Base-by-base conservation (phyloP, 106 monocot species). In the Phalaenopsis aphrodite region DNA sequence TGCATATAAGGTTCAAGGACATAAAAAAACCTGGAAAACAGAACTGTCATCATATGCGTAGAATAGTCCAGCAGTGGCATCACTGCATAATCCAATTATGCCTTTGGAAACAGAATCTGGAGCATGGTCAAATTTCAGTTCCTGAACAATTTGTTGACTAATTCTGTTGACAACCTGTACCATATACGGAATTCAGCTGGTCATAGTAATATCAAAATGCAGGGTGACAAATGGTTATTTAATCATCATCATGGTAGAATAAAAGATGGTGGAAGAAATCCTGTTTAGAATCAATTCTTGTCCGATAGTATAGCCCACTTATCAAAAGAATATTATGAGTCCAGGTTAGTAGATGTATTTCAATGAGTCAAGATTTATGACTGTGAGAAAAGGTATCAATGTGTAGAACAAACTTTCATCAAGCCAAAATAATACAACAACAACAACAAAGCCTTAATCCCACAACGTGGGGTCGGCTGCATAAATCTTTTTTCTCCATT, bases 31-130 rank as follows among this genome's bases (percentile, higher is more conserved):
- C 93, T 99, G 99, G 82, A 93, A 99, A 56, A 99, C 87, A 64
- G 99, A 95, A 85, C 86, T 92, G 81, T 99, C 95, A 91, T 99
- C 99, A 82, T 85, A 99, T 45, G 94, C 93, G 85, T 90, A 99
- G 69, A 99, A 99, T 42, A 99, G 74, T 82, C 99, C 95, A 68
- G 99, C 88, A 81, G 89, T 87, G 57, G 92, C 88, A 93, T 99
- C 99, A 87, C 88, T 89, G 82, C 99, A 99, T 38, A 99, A 79
- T 16, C 95, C 99, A 80, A 93, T 89, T 65, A 99, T 99, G 66
- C 93, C 90, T 87, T 90, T 97, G 12, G 92, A 88, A 77, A 76
- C 78, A 18, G 89, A 91, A 49, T 95, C 99, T 83, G 91, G 87
- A 68, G 78, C 79, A 84, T 89, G 80, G 85, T 99, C 95, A 87